Base-by-base conservation (phyloP, 805 yeast genomes). In the Huiozyma sinensis region DNA sequence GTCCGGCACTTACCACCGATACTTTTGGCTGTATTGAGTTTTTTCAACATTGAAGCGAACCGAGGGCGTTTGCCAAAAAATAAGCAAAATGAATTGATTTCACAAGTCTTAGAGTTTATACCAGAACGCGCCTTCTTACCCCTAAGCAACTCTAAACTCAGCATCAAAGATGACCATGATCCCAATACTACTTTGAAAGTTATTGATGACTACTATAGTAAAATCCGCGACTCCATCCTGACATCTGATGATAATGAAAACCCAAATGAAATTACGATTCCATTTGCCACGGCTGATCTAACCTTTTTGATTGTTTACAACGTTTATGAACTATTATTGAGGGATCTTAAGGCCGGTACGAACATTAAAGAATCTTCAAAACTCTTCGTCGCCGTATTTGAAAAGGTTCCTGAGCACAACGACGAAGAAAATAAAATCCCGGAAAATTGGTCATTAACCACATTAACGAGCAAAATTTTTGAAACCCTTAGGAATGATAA, bases 1-100 rank as follows among this genome's bases (percentile, higher is more conserved):
- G 66, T 77, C 0, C 71, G 73, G 13, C 96, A 90, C 57, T 65
- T 83, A 6, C 97, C 97, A 0, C 61, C 86, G 37, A 71, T 83
- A 0, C 57, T 88, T 1, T 51, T 86, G 13, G 65, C 73, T 1
- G 46, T 71, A 1, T 55, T 82, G 24, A 45, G 68, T 3, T 54
- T 58, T 17, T 55, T 40, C 28, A 39, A 51, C 9, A 12, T 39
- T 24, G 44, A 49, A 6, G 41, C 45, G 0, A 40, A 45, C 7
- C 48, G 42, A 1, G 45, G 53, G 6, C 17, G 27, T 27, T 2
- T 11, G 6, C 28, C 32, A 7, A 41, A 50, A 8, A 17, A 38
- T 2, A 38, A 29, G 29, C 28, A 33, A 7, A 35, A 35, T 32
- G 35, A 33, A 9, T 11, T 50, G 5, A 62, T 74, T 6, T 61